Percentiles rank a stretch among this genome's conserved stretches.
Evolutionary conservation across 2,329 filamentous ascomycete genomes (phyloP).

Genomic region (Calonectria honghensis): DNA sequence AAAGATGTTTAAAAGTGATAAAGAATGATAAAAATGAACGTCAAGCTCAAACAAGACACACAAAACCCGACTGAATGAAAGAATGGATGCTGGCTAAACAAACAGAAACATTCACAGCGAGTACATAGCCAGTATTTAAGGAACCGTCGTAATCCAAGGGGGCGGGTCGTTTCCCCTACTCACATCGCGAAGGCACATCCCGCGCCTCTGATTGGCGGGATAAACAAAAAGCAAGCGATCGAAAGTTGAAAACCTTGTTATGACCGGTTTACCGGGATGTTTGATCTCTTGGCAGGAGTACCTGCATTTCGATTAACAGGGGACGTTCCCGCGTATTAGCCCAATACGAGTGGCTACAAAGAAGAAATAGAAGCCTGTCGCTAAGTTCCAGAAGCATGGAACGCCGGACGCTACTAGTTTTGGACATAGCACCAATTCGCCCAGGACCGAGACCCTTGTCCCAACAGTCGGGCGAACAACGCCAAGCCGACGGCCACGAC

Average conservation of each 20-base stretch:
- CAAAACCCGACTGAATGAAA: slow-evolving; percentile 14
- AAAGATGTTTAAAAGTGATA: not conserved
- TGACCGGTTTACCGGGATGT: not conserved
- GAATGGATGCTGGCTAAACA: slow-evolving; percentile 12
- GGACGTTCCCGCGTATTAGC: not conserved
- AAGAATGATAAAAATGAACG: slow-evolving; percentile 28
- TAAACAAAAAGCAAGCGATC: not conserved
- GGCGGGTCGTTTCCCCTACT: not conserved
- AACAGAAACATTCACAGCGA: not conserved
- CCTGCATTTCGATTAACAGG: not conserved
- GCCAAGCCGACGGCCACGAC: not conserved
- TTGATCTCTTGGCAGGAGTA: slow-evolving; percentile 3
- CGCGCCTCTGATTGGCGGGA: not conserved
- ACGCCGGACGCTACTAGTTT: not conserved
- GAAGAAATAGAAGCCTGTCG: not conserved
- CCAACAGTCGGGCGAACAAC: not conserved
- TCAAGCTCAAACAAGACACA: slow-evolving; percentile 18
- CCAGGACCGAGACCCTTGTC: not conserved
- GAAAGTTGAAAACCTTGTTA: not conserved
- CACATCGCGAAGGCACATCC: not conserved
- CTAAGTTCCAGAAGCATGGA: not conserved
- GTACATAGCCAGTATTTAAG: slow-evolving; percentile 4
- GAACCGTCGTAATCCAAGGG: not conserved
- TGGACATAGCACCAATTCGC: not conserved
- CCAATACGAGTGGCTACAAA: not conserved